Evolutionary conservation across 352 stramenopile species (phyloP).

Genomic region (Globisporangium mamillatum): DNA sequence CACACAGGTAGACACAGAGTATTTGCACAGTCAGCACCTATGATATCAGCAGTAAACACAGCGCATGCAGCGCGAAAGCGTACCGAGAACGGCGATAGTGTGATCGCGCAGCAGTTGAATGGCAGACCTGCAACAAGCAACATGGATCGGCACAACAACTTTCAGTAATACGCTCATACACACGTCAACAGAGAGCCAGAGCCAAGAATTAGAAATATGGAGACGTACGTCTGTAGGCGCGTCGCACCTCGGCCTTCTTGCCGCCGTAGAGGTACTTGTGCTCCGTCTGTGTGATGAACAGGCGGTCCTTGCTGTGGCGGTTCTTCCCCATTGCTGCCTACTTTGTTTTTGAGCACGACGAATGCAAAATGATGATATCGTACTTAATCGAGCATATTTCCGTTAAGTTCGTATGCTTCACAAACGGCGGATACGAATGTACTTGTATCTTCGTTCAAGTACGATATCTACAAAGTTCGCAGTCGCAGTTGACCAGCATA

Average conservation of each 20-base stretch:
- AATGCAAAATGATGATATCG: not conserved
- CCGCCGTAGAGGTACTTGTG: conserved; percentile 93
- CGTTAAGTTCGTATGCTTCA: not conserved
- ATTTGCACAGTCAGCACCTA: not conserved
- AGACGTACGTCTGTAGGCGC: conserved; percentile 69
- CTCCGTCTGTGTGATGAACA: conserved; percentile 90
- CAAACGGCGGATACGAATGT: not conserved
- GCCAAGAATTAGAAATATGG: no score
- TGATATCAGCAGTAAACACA: not conserved
- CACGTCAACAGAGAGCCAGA: not conserved
- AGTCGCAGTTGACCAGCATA: not conserved
- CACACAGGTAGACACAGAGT: not conserved
- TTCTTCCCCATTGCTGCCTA: conserved; percentile 77
- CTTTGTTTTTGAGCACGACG: not conserved
- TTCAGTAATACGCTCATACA: not conserved
- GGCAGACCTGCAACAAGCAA: conserved; percentile 69
- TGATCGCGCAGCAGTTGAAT: conserved; percentile 98
- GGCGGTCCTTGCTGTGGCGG: conserved; percentile 85
- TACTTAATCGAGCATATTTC: not conserved
- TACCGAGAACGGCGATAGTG: conserved; percentile 87
- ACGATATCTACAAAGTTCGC: not conserved
- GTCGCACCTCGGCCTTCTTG: conserved; percentile 86
- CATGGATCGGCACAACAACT: not conserved
- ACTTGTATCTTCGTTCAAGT: not conserved
- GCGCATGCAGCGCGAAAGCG: not conserved